Base-by-base conservation (phyloP, 169 alveolate species). In the Eimeria mitis region DNA sequence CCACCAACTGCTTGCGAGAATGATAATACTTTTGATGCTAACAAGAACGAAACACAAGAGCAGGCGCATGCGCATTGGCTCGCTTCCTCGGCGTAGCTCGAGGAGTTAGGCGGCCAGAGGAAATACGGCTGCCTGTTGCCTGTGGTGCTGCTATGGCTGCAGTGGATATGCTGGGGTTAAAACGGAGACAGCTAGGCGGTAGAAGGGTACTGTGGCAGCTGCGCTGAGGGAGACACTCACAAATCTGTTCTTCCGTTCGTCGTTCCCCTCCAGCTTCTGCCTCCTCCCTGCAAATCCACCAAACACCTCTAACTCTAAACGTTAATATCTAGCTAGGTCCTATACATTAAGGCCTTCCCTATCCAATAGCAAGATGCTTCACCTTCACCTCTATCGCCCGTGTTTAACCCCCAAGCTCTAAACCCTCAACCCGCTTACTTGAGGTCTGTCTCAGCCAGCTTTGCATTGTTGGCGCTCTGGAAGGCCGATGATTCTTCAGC, bases 361-460 rank as follows among this genome's bases (percentile, higher is more conserved):
- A 37, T 71, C 6, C 3, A 37, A 40, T 31, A 34, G 81, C 81
- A 71, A n/a, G 81, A 42, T 13, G 54, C 5, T 21, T 68, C 34
- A n/a, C 37, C 81, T 47, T 68, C 23, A 1, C 19, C 54, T 31
- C 2, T 71, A 1, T 19, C 54, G 1, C 8, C 81, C 54, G 44
- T 8, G 1, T 1, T 49, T 2, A 44, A 28, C 40, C 37, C 65
- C 88, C 47, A 28, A 44, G 28, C 59, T 44, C 47, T 47, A 47
- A 49, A 47, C 40, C 88, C 19, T 44, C 44, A 49, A 8, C 37
- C 65, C 49, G 42, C 92, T 65, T 73, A 87, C 92, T 11, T 19
- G 42, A 2, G 13, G 44, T 87, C 65, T 63, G 92, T 25, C 42
- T 87, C 92, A 21, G 81, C 92, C 81, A 87, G 83, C 73, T 63